phyloP scores from a whole-genome alignment of 176 grass and related monocot species.

The Canna indica region DNA sequence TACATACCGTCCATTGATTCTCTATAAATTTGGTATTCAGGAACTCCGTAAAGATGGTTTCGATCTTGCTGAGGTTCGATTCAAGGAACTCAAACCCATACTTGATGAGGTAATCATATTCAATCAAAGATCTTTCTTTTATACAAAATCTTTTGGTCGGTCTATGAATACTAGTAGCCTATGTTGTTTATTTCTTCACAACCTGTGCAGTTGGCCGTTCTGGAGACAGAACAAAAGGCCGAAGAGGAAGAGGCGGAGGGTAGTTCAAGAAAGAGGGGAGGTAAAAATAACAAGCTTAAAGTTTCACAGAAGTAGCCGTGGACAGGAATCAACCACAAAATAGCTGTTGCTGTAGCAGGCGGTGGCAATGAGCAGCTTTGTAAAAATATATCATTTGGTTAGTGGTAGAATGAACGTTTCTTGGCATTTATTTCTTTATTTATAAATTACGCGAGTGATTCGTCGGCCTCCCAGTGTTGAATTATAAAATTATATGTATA shows the following conservation, averaged over 20 bases:
- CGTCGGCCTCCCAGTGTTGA: too few species aligned
- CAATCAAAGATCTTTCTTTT: background rate
- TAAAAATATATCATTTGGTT: too few species aligned
- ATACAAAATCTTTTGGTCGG: background rate
- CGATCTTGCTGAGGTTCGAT: constrained; percentile 76
- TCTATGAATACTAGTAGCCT: constrained; percentile 4
- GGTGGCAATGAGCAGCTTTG: too few species aligned
- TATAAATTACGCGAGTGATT: too few species aligned
- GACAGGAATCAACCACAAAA: too few species aligned
- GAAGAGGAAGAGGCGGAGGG: constrained; percentile 69
- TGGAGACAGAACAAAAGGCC: constrained; percentile 81
- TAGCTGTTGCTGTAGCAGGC: too few species aligned
- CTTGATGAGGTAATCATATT: constrained; percentile 64
- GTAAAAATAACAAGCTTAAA: constrained; percentile 61
- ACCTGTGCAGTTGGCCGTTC: constrained; percentile 57
- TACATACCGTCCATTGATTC: too few species aligned
- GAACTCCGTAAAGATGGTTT: constrained; percentile 96
- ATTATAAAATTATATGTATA: too few species aligned
- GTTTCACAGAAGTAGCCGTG: constrained; percentile 29
- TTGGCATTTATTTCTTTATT: too few species aligned
- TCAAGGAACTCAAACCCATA: constrained; percentile 89
- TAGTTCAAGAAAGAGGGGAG: constrained; percentile 55
- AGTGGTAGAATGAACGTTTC: too few species aligned
- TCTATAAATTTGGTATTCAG: constrained; percentile 32
- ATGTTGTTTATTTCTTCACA: background rate